phyloP scores from a whole-genome alignment of 176 grass and related monocot genomes.

The Pontederia crassipes region DNA sequence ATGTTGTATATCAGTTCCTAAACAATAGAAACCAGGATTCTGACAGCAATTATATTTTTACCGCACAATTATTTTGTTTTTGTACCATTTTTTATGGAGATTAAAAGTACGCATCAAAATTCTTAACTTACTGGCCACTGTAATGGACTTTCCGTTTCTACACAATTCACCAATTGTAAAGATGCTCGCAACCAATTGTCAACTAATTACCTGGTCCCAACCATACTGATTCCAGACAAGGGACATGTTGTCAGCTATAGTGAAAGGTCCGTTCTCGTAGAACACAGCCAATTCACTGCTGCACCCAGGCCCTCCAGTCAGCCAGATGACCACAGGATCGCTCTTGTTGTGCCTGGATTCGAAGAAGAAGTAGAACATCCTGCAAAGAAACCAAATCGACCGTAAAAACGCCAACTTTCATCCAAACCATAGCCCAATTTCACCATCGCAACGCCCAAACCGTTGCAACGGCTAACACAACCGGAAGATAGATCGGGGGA shows the following conservation, averaged over 20 bases:
- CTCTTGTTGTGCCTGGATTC: slow-evolving; percentile 67
- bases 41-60: no score
- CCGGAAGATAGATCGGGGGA: background rate
- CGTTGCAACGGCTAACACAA: background rate
- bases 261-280: slow-evolving; percentile 93
- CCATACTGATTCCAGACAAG: slow-evolving; percentile 81
- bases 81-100: no score
- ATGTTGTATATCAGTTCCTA: no score
- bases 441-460: background rate
- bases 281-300: slow-evolving; percentile 95
- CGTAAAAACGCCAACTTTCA: background rate
- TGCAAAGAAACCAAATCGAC: slow-evolving; percentile 4
- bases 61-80: no score
- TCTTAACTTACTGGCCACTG: no score
- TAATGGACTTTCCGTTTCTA: background rate
- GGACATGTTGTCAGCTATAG: slow-evolving; percentile 59
- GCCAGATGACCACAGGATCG: slow-evolving; percentile 90
- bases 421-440: background rate
- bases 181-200: background rate
- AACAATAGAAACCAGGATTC: no score
- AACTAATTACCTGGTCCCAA: slow-evolving; percentile 60
- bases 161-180: background rate
- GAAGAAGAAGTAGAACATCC: slow-evolving; percentile 99
- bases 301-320: slow-evolving; percentile 90
- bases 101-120: no score